A percentile compares a stretch with the other conserved stretches of the same genome.
phyloP scores from a whole-genome alignment of 1,284 basidiomycete species.

The Sanghuangporus weigelae region DNA sequence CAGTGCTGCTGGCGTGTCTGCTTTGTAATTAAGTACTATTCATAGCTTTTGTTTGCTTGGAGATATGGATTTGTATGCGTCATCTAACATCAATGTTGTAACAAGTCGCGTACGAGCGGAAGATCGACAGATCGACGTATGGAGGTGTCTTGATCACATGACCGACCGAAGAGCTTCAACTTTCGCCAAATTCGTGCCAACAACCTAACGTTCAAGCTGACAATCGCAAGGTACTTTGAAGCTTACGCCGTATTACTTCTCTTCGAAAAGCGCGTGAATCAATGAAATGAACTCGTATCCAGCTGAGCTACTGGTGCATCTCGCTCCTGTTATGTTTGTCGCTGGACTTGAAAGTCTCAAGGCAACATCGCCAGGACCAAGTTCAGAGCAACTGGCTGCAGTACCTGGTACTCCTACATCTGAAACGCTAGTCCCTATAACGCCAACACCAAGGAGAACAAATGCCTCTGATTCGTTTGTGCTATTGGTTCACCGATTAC shows the following conservation, averaged over 20 bases:
- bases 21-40: too few relatives aligned
- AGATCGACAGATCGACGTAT: not conserved
- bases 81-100: not conserved
- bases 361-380: not conserved
- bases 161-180: not conserved
- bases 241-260: not conserved
- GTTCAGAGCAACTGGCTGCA: not conserved
- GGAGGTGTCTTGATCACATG: not conserved
- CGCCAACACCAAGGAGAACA: constrained; percentile 21
- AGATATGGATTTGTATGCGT: not conserved
- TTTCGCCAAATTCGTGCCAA: too few relatives aligned
- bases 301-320: constrained; percentile 75
- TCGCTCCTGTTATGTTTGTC: constrained; percentile 89
- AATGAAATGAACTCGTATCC: constrained; percentile 88
- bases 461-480: constrained; percentile 52
- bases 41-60: too few relatives aligned
- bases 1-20: too few relatives aligned
- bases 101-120: not conserved
- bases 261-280: not conserved
- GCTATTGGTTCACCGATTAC: constrained; percentile 47
- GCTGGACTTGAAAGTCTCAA: constrained; percentile 54
- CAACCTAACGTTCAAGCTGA: not conserved
- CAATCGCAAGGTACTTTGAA: not conserved
- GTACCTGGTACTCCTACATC: not conserved
- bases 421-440: constrained; percentile 8